These are phyloP conservation scores for Parafenestella ontariensis DNA, from an alignment of 2,329 filamentous ascomycete genomes.

Conservation along the genomic window DNA sequence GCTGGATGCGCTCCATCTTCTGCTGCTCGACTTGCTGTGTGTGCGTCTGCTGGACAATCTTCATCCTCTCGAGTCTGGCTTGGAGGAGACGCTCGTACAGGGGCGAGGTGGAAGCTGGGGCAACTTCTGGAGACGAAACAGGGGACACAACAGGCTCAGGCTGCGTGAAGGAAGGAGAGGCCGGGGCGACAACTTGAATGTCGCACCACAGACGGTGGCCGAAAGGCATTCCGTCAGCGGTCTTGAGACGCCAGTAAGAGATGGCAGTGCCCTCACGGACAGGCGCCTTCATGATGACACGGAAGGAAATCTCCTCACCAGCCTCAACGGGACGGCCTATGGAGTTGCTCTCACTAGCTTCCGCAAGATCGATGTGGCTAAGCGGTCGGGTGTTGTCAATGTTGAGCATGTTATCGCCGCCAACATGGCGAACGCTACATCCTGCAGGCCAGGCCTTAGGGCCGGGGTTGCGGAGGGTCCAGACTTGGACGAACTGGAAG, in stretches of 20 bases:
- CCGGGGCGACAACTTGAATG: slow-evolving; percentile 66
- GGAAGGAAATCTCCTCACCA: slow-evolving; percentile 80
- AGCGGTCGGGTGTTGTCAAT: slow-evolving; percentile 80
- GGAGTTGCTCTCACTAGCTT: slow-evolving; percentile 82
- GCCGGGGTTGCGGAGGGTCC: slow-evolving; percentile 88
- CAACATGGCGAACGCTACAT: slow-evolving; percentile 88
- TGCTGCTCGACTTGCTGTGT: slow-evolving; percentile 31
- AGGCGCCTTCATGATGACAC: slow-evolving; percentile 83
- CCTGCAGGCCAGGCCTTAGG: slow-evolving; percentile 82
- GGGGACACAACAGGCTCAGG: background rate
- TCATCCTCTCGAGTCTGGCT: slow-evolving; percentile 32
- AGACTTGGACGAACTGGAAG: slow-evolving; percentile 84
- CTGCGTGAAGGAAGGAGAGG: slow-evolving; percentile 6
- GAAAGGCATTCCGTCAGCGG: slow-evolving; percentile 79
- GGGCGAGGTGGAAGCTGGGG: slow-evolving; percentile 23
- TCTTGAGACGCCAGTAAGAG: slow-evolving; percentile 95
- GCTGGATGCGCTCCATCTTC: slow-evolving; percentile 38
- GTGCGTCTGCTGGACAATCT: slow-evolving; percentile 24
- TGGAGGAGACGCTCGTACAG: slow-evolving; percentile 35
- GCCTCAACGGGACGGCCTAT: slow-evolving; percentile 72
- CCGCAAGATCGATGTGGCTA: slow-evolving; percentile 77
- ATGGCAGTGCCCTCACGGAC: slow-evolving; percentile 78
- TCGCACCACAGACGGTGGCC: slow-evolving; percentile 97
- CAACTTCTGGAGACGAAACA: slow-evolving; percentile 5
- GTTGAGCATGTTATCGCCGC: slow-evolving; percentile 96